Evolutionary conservation across 352 stramenopile genomes (phyloP).

Genomic region (Globisporangium perplexum): DNA sequence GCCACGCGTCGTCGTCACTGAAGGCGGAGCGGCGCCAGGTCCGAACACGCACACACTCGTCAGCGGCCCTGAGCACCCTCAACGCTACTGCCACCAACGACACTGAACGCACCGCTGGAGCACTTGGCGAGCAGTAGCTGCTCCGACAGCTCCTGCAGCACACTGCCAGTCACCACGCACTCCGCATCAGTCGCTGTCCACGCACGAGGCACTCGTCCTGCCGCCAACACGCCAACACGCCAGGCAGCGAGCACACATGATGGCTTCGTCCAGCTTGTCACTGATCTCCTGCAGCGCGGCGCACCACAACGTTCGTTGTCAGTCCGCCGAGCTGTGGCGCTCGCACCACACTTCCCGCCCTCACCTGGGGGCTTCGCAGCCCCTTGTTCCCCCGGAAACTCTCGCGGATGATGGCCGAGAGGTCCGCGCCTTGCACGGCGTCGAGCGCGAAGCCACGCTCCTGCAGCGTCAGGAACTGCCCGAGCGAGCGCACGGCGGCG

Average conservation of each 20-base stretch:
- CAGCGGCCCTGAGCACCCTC: background rate
- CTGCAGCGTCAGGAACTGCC: slow-evolving; percentile 34
- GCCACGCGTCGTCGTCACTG: slow-evolving; percentile 63
- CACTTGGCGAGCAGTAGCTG: slow-evolving; percentile 62
- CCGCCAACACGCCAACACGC: background rate
- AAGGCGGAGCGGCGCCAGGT: too few species aligned
- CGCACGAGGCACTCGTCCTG: background rate
- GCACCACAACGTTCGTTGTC: background rate
- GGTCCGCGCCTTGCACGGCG: slow-evolving; percentile 18
- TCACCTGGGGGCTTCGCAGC: slow-evolving; percentile 34
- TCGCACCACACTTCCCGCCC: background rate
- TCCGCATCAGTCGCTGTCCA: background rate
- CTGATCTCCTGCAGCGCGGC: slow-evolving; percentile 19
- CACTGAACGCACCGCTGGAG: slow-evolving; percentile 44
- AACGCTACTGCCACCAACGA: background rate
- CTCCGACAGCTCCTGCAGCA: slow-evolving; percentile 54
- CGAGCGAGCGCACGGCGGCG: slow-evolving; percentile 31
- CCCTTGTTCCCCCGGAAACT: slow-evolving; percentile 38
- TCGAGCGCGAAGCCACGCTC: slow-evolving; percentile 31
- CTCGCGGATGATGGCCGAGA: slow-evolving; percentile 30
- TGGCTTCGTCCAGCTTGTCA: slow-evolving; percentile 61
- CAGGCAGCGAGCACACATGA: slow-evolving; percentile 27
- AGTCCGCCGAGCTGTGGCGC: background rate
- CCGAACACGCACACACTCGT: background rate
- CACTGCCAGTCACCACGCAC: slow-evolving; percentile 17